These are phyloP conservation scores for Mycena citricolor DNA, from an alignment of 1,284 basidiomycete species.

Conservation along the genomic window DNA sequence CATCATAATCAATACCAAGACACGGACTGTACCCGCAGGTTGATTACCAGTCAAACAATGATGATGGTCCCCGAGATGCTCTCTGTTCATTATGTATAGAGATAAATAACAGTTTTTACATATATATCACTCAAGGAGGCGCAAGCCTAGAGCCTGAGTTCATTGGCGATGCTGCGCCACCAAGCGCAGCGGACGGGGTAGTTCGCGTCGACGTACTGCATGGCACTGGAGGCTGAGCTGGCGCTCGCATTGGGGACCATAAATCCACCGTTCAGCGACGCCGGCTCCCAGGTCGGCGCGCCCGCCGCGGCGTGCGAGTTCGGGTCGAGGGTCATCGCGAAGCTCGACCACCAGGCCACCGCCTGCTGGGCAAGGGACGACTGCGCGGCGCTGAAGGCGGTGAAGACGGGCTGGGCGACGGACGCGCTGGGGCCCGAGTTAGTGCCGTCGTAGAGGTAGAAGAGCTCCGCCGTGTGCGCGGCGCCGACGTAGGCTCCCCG, in stretches of 20 bases:
- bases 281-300: conserved; percentile 19
- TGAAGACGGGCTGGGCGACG: conserved; percentile 24
- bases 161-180: conserved; percentile 21
- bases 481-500: conserved; percentile 21
- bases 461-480: conserved; percentile 23
- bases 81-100: too few species aligned
- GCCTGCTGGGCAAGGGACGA: conserved; percentile 18
- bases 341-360: conserved; percentile 23
- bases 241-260: conserved; percentile 12
- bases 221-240: conserved; percentile 8
- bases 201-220: conserved; percentile 5
- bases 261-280: conserved; percentile 19
- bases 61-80: too few species aligned
- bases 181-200: conserved; percentile 18
- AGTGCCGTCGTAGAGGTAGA: conserved; percentile 25
- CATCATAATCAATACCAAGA: too few species aligned
- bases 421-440: conserved; percentile 23
- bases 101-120: too few species aligned
- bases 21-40: too few species aligned
- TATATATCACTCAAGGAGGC: too few species aligned
- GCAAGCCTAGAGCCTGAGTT: conserved; percentile 20
- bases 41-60: too few species aligned
- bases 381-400: conserved; percentile 16
- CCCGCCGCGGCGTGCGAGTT: conserved; percentile 20
- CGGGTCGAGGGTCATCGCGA: conserved; percentile 19